Percentiles rank a stretch among this genome's conserved stretches.
Evolutionary conservation across 495 filamentous ascomycete species (phyloP).

Genomic region (Penicillium antarcticum): DNA sequence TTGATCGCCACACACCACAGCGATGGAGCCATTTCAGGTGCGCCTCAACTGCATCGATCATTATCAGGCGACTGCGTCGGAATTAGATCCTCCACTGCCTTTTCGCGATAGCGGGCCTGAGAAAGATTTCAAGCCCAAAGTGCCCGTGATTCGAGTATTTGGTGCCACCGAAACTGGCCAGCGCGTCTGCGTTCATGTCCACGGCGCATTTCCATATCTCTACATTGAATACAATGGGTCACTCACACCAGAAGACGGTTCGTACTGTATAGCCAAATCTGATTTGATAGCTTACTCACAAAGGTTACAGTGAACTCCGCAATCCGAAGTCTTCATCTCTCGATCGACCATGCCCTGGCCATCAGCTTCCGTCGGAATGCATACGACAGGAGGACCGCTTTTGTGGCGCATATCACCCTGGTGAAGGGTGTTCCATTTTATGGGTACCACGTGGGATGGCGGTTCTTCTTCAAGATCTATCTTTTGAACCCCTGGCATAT

Average conservation of each 20-base stretch:
- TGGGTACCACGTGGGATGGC: slow-evolving; percentile 89
- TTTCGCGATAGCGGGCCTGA: slow-evolving; percentile 48
- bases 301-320: slow-evolving; percentile 58
- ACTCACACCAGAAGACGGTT: slow-evolving; percentile 64
- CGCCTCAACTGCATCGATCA: slow-evolving; percentile 93
- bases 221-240: slow-evolving; percentile 82
- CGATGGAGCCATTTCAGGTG: slow-evolving; percentile 73
- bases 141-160: slow-evolving; percentile 89
- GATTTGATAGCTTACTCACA: background rate
- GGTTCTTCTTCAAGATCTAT: slow-evolving; percentile 90
- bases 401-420: slow-evolving; percentile 84
- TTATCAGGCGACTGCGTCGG: slow-evolving; percentile 75
- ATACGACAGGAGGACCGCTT: slow-evolving; percentile 62
- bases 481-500: slow-evolving; percentile 80
- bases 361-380: slow-evolving; percentile 75
- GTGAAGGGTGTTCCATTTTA: slow-evolving; percentile 96
- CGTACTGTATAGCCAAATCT: slow-evolving; percentile 5
- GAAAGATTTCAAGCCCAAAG: slow-evolving; percentile 57
- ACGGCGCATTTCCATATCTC: slow-evolving; percentile 92
- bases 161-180: slow-evolving; percentile 94
- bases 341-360: slow-evolving; percentile 82
- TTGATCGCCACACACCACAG: slow-evolving; percentile 14
- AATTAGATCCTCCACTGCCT: slow-evolving; percentile 77
- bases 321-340: slow-evolving; percentile 67
- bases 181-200: slow-evolving; percentile 93